These are phyloP conservation scores for Candida glucosophila DNA, from an alignment of 1,139 yeast genomes.

Conservation along the genomic window DNA sequence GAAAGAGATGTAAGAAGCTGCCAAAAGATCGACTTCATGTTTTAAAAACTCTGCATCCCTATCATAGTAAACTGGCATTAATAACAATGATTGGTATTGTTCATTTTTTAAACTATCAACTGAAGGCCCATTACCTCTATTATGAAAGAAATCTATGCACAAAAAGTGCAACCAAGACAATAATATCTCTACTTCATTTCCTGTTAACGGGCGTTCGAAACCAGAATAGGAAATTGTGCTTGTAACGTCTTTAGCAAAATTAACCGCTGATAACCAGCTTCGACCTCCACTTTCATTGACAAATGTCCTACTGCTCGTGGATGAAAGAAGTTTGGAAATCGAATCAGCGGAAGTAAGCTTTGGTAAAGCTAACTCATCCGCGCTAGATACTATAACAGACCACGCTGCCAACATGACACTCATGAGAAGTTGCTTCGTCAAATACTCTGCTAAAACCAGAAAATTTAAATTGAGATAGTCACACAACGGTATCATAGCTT, in stretches of 20 bases:
- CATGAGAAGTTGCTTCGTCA: conserved; percentile 50
- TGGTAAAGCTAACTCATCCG: conserved; percentile 67
- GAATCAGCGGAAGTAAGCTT: conserved; percentile 55
- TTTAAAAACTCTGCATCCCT: conserved; percentile 41
- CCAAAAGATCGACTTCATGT: conserved; percentile 51
- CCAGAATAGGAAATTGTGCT: conserved; percentile 38
- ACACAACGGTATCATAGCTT: conserved; percentile 66
- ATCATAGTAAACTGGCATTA: conserved; percentile 64
- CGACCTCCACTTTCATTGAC: conserved; percentile 14
- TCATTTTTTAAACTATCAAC: conserved; percentile 55
- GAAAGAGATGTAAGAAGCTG: conserved; percentile 43
- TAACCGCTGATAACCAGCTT: conserved; percentile 44
- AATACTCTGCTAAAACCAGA: conserved; percentile 52
- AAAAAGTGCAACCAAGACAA: conserved; percentile 65
- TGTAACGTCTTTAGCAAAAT: conserved; percentile 43
- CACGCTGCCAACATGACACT: conserved; percentile 74
- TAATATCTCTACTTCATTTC: conserved; percentile 58
- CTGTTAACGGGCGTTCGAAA: conserved; percentile 48
- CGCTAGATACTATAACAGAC: conserved; percentile 54
- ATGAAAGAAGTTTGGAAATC: conserved; percentile 13
- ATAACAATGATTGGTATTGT: conserved; percentile 54
- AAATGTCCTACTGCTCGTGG: conserved; percentile 6
- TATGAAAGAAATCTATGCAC: conserved; percentile 66
- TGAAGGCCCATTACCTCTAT: conserved; percentile 78
- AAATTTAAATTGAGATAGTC: conserved; percentile 67